Conservation (phyloP, 306 rosid species). For the Pachyrhizus erosus region DNA sequence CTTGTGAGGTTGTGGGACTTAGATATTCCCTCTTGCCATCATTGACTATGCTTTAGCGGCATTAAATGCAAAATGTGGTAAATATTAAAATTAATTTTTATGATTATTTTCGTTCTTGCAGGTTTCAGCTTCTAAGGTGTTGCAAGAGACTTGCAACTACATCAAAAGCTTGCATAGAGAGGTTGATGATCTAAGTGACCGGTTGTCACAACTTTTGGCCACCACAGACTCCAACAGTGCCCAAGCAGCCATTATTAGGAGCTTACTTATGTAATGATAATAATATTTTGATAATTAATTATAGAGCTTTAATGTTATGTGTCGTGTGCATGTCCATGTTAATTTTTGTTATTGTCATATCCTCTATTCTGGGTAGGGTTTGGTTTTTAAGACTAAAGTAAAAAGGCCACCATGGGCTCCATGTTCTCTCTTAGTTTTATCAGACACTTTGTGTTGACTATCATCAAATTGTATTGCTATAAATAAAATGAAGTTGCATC, state of each 20-base stretch:
- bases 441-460: constrained; percentile 35
- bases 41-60: neutral
- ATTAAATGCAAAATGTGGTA: neutral
- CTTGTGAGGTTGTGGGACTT: constrained; percentile 52
- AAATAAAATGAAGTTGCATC: constrained; percentile 42
- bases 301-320: neutral
- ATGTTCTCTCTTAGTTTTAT: constrained; percentile 41
- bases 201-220: constrained; percentile 73
- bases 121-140: constrained; percentile 57
- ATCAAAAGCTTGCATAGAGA: constrained; percentile 78
- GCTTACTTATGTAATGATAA: constrained; percentile 65
- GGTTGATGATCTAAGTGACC: constrained; percentile 82
- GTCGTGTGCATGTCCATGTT: constrained; percentile 50
- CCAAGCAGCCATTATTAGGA: constrained; percentile 80
- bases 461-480: constrained; percentile 45
- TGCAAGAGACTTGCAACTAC: constrained; percentile 88
- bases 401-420: constrained; percentile 37
- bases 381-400: constrained; percentile 49
- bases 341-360: constrained; percentile 24
- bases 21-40: constrained; percentile 26
- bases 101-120: neutral
- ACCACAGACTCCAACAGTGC: constrained; percentile 67
- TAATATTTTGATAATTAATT: neutral
- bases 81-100: neutral
- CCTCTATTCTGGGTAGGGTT: constrained; percentile 54